phyloP scores from a whole-genome alignment of 495 filamentous ascomycete species.

The Daldinia vernicosa region DNA sequence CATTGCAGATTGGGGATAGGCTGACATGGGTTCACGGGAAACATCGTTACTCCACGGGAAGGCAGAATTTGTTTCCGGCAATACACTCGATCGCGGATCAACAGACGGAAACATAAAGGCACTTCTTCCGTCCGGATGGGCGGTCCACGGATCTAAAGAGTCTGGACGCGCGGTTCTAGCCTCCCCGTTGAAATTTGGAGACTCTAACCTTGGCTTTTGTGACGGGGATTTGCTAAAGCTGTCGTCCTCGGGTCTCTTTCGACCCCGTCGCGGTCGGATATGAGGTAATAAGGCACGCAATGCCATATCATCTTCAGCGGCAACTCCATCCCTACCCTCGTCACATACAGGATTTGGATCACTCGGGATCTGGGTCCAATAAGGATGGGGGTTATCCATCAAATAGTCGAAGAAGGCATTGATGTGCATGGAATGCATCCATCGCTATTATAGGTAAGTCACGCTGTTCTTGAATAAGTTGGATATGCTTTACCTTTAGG shows the following conservation, averaged over 20 bases:
- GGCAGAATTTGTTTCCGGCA: constrained; percentile 37
- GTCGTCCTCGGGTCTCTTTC: constrained; percentile 81
- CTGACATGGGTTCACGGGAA: constrained; percentile 66
- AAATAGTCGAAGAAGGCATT: constrained; percentile 97
- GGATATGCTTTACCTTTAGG: constrained; percentile 72
- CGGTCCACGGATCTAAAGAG: constrained; percentile 55
- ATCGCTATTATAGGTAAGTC: constrained; percentile 66
- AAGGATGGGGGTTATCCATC: constrained; percentile 78
- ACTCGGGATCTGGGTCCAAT: constrained; percentile 84
- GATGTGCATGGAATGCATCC: constrained; percentile 98
- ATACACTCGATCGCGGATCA: constrained; percentile 45
- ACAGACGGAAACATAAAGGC: constrained; percentile 49
- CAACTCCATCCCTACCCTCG: constrained; percentile 82
- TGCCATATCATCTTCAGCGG: constrained; percentile 90
- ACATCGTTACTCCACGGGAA: constrained; percentile 54
- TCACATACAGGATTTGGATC: constrained; percentile 67
- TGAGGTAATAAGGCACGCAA: constrained; percentile 88
- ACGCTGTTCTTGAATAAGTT: constrained; percentile 2
- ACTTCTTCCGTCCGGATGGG: constrained; percentile 58
- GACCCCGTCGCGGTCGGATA: constrained; percentile 87
- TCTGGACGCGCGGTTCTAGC: constrained; percentile 53
- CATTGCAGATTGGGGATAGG: constrained; percentile 84
- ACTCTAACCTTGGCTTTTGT: constrained; percentile 74
- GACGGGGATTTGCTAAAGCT: constrained; percentile 63
- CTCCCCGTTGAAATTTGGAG: constrained; percentile 68